Conservation (phyloP, 495 filamentous ascomycete species). For the Neurospora sp. region DNA sequence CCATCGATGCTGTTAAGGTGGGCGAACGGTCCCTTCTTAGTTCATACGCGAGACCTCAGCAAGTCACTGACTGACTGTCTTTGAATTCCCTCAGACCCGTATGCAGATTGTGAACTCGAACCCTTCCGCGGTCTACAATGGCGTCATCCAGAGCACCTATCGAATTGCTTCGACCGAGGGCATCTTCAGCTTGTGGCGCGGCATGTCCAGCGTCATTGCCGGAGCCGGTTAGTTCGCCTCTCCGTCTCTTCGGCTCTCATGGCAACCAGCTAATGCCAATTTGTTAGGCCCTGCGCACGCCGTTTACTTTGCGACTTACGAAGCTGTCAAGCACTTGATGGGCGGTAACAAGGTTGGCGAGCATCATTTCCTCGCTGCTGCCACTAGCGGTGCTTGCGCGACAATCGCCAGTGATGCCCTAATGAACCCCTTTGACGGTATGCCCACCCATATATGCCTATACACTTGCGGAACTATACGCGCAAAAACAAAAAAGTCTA, state of each 20-base stretch:
- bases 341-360: slow-evolving; percentile 81
- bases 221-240: slow-evolving; percentile 66
- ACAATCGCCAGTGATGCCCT: slow-evolving; percentile 95
- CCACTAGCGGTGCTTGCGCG: slow-evolving; percentile 82
- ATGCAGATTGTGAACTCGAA: slow-evolving; percentile 94
- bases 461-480: background rate
- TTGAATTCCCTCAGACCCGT: slow-evolving; percentile 56
- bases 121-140: slow-evolving; percentile 76
- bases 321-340: slow-evolving; percentile 90
- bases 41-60: background rate
- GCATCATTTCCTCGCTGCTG: slow-evolving; percentile 90
- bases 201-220: slow-evolving; percentile 89
- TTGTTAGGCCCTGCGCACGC: slow-evolving; percentile 84
- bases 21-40: slow-evolving; percentile 14
- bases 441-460: slow-evolving; percentile 12
- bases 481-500: background rate
- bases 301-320: slow-evolving; percentile 96
- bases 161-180: slow-evolving; percentile 87
- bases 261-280: slow-evolving; percentile 8
- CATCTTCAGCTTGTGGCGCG: slow-evolving; percentile 85
- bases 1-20: slow-evolving; percentile 96
- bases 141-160: slow-evolving; percentile 82
- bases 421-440: slow-evolving; percentile 99
- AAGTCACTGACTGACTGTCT: slow-evolving; percentile 15
- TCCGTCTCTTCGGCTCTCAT: background rate